phyloP scores from a whole-genome alignment of 495 filamentous ascomycete species.

The Penicillium waksmanii region DNA sequence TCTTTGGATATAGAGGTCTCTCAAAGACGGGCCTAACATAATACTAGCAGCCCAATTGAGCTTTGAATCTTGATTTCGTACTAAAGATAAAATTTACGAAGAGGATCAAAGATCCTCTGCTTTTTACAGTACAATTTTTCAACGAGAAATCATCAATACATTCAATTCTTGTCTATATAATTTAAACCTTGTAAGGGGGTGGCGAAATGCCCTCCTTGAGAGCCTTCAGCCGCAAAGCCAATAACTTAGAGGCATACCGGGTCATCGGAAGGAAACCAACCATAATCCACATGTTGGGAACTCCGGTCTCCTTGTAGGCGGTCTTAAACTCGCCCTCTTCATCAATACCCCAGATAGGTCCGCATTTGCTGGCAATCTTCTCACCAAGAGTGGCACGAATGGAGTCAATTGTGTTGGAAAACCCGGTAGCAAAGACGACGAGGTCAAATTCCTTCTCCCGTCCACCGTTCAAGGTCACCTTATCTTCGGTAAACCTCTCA shows the following conservation, averaged over 20 bases:
- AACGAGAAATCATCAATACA: conserved; percentile 1
- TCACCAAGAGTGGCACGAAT: conserved; percentile 60
- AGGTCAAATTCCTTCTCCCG: conserved; percentile 66
- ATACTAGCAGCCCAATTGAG: too few species aligned
- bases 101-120: too few species aligned
- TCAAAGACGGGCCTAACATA: too few species aligned
- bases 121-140: not conserved
- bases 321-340: conserved; percentile 68
- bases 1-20: too few species aligned
- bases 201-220: conserved; percentile 25
- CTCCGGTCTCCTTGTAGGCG: conserved; percentile 63
- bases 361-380: conserved; percentile 58
- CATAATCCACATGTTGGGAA: conserved; percentile 32
- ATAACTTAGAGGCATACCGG: conserved; percentile 25
- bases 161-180: conserved; percentile 11
- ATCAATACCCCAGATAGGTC: conserved; percentile 74
- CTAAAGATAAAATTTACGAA: too few species aligned
- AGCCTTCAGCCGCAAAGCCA: conserved; percentile 28
- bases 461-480: conserved; percentile 62
- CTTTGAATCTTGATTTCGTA: too few species aligned
- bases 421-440: conserved; percentile 77
- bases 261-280: conserved; percentile 27
- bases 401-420: conserved; percentile 51
- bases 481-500: conserved; percentile 24
- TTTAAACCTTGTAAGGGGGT: conserved; percentile 20